These are phyloP conservation scores for Tetraselmis striata DNA, from an alignment of 139 green algal species.

Conservation along the genomic window DNA sequence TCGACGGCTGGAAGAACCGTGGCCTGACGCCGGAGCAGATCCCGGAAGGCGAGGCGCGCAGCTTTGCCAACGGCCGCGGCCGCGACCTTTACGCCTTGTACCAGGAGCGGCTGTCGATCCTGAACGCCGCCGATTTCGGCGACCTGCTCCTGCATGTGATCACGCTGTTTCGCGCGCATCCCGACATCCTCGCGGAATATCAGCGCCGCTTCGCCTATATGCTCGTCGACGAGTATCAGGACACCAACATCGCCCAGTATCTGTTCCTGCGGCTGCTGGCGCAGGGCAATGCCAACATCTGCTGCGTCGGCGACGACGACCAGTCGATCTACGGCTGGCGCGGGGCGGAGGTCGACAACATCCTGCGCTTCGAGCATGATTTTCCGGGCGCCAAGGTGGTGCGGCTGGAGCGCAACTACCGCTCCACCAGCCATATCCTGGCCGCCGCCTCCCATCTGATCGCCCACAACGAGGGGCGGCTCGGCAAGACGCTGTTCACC, in stretches of 20 bases:
- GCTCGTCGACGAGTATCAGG: slow-evolving; percentile 49
- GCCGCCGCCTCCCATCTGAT: slow-evolving; percentile 28
- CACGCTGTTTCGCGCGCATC: slow-evolving; percentile 11
- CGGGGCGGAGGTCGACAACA: slow-evolving; percentile 37
- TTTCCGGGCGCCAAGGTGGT: too few relatives aligned
- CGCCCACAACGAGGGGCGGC: too few relatives aligned
- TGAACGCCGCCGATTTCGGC: slow-evolving; percentile 14
- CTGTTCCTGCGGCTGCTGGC: slow-evolving; percentile 1
- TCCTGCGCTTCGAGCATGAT: too few relatives aligned
- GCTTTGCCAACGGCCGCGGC: neutral
- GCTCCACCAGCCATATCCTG: slow-evolving; percentile 37
- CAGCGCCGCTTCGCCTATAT: slow-evolving; percentile 25
- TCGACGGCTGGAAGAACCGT: slow-evolving; percentile 13
- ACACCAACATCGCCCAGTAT: slow-evolving; percentile 20
- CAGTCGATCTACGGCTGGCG: slow-evolving; percentile 77
- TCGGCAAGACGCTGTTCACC: too few relatives aligned
- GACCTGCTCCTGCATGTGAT: slow-evolving; percentile 34
- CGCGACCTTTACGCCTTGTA: neutral
- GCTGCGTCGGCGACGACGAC: slow-evolving; percentile 76
- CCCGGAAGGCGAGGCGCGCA: neutral
- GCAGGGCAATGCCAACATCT: neutral
- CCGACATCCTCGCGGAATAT: neutral
- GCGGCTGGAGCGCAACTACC: slow-evolving; percentile 39
- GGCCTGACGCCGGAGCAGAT: slow-evolving; percentile 10
- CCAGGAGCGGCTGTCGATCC: neutral